phyloP scores from a whole-genome alignment of 225 moss, liverwort and hornwort genomes.

The Sphagnum contortum region DNA sequence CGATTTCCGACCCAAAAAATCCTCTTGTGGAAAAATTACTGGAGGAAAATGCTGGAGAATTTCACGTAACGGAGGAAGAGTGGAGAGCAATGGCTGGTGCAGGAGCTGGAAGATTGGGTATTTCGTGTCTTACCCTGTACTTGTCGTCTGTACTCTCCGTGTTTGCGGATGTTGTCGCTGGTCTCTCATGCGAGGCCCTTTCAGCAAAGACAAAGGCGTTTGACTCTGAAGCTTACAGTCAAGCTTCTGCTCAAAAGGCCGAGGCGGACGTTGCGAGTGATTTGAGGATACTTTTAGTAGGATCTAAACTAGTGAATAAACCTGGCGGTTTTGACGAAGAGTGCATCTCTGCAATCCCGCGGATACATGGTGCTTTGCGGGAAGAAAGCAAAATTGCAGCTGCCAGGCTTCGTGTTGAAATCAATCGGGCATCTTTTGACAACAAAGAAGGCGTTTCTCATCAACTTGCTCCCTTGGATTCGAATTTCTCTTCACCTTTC shows the following conservation, averaged over 20 bases:
- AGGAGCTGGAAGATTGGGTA: slow-evolving; percentile 15
- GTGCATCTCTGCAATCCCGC: slow-evolving; percentile 15
- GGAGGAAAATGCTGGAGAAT: slow-evolving; percentile 7
- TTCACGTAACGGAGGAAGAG: slow-evolving; percentile 25
- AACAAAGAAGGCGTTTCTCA: slow-evolving; percentile 3
- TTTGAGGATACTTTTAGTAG: slow-evolving; percentile 22
- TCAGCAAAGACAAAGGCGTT: slow-evolving; percentile 24
- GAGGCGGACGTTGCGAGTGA: slow-evolving; percentile 36
- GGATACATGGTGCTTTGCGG: slow-evolving; percentile 22
- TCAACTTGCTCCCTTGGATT: neutral
- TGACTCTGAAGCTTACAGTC: slow-evolving; percentile 17
- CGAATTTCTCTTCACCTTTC: slow-evolving; percentile 6
- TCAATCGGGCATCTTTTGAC: slow-evolving; percentile 15
- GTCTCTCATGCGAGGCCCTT: slow-evolving; percentile 38
- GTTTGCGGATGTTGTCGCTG: slow-evolving; percentile 23
- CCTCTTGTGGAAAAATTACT: slow-evolving; percentile 4
- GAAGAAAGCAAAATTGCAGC: slow-evolving; percentile 17
- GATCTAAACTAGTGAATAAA: slow-evolving; percentile 28
- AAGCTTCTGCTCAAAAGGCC: slow-evolving; percentile 17
- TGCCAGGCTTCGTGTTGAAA: slow-evolving; percentile 20
- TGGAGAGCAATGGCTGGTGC: slow-evolving; percentile 13
- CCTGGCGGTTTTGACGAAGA: slow-evolving; percentile 19
- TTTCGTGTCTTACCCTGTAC: slow-evolving; percentile 14
- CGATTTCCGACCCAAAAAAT: slow-evolving; percentile 8
- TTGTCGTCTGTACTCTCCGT: slow-evolving; percentile 8